Conservation (phyloP, 2,329 filamentous ascomycete species). For the Cylindrodendrum hubeiense region DNA sequence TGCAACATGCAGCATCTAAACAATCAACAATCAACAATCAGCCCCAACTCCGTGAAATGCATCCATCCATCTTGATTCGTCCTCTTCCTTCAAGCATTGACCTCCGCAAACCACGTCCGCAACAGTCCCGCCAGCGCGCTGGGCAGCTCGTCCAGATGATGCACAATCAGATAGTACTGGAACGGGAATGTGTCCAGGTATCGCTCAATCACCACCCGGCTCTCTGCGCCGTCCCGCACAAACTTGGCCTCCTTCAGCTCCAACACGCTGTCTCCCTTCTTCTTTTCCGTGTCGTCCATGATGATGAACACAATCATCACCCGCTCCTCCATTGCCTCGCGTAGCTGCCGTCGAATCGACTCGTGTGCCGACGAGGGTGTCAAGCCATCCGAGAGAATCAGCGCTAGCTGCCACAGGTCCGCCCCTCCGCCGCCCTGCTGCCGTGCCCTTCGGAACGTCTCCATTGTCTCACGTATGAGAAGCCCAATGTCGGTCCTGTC, state of each 20-base stretch:
- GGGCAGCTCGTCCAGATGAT: constrained; percentile 91
- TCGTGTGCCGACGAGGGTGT: constrained; percentile 87
- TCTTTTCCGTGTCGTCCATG: constrained; percentile 75
- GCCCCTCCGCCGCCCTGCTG: constrained; percentile 66
- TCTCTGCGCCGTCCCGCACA: constrained; percentile 72
- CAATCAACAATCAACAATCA: neutral
- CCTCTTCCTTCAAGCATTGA: constrained; percentile 56
- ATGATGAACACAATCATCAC: constrained; percentile 99
- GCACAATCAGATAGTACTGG: constrained; percentile 94
- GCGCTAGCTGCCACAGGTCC: constrained; percentile 94
- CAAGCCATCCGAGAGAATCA: constrained; percentile 94
- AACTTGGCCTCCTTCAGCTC: constrained; percentile 92
- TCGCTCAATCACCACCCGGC: constrained; percentile 83
- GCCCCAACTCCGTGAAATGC: constrained; percentile 1
- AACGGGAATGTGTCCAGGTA: constrained; percentile 98
- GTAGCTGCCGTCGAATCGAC: constrained; percentile 82
- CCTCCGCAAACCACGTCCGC: constrained; percentile 94
- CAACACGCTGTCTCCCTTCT: constrained; percentile 76
- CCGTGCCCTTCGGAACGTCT: constrained; percentile 83
- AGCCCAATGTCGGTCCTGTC: constrained; percentile 86
- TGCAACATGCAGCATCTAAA: neutral
- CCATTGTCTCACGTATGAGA: constrained; percentile 82
- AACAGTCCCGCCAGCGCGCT: constrained; percentile 87
- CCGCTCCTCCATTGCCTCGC: constrained; percentile 89
- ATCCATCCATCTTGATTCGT: neutral